These are phyloP conservation scores for Kalanchoe fedtschenkoi DNA, from an alignment of 164 flowering plant genomes.

Conservation along the genomic window DNA sequence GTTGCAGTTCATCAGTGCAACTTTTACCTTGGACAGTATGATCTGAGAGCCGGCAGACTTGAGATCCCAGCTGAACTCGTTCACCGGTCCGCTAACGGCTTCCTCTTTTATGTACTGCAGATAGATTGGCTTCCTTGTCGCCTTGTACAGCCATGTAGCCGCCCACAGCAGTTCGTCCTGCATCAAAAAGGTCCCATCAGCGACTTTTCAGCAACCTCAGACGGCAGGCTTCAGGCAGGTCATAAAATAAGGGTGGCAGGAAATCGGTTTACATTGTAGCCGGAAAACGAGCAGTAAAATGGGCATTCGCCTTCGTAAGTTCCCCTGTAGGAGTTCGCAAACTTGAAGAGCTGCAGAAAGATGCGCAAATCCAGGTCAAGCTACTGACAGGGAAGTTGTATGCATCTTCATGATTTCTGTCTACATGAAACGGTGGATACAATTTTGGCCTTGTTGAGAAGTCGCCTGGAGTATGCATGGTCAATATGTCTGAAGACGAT, in stretches of 20 bases:
- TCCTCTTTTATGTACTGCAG: conserved; percentile 47
- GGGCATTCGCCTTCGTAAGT: conserved; percentile 91
- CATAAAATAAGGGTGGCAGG: too few relatives aligned
- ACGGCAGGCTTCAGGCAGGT: too few relatives aligned
- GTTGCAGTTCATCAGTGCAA: not conserved
- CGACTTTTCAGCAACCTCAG: too few relatives aligned
- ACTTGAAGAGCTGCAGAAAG: conserved; percentile 50
- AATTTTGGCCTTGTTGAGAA: conserved; percentile 71
- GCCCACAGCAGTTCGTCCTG: conserved; percentile 98
- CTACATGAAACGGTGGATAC: conserved; percentile 21
- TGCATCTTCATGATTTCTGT: too few relatives aligned
- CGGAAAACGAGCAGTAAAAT: conserved; percentile 80
- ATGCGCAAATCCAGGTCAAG: not conserved
- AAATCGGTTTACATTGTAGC: conserved; percentile 72
- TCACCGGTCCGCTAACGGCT: conserved; percentile 41
- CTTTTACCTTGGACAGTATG: conserved; percentile 43
- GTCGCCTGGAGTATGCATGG: conserved; percentile 39
- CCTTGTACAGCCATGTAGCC: conserved; percentile 86
- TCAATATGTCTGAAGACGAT: conserved; percentile 47
- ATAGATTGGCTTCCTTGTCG: conserved; percentile 42
- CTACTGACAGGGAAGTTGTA: too few relatives aligned
- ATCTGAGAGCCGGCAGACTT: conserved; percentile 84
- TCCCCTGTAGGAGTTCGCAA: conserved; percentile 57
- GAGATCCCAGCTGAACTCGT: conserved; percentile 93
- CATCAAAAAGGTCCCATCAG: conserved; percentile 8